Percentiles rank a stretch among this genome's conserved stretches.
Evolutionary conservation across 768 basidiomycete genomes (phyloP).

Genomic region (Xerocomellus intermedius): DNA sequence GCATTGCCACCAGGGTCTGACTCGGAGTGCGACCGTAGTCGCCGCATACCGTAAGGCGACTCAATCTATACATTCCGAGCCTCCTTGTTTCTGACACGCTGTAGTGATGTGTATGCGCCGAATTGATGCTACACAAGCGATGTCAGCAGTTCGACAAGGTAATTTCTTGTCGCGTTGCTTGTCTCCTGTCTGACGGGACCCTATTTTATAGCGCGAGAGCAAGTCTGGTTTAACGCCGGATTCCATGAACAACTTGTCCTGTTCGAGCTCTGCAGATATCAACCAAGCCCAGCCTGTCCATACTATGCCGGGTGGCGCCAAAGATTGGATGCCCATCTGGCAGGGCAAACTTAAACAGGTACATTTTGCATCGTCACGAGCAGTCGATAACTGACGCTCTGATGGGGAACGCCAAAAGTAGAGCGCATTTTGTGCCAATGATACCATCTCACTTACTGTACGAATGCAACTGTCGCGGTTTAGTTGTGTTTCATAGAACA

Average conservation of each 20-base stretch:
- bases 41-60: slow-evolving; percentile 67
- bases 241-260: slow-evolving; percentile 78
- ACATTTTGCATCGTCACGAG: not conserved
- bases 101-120: slow-evolving; percentile 68
- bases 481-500: slow-evolving; percentile 18
- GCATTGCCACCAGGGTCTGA: slow-evolving; percentile 65
- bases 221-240: slow-evolving; percentile 77
- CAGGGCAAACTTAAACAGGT: slow-evolving; percentile 23
- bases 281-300: slow-evolving; percentile 56
- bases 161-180: slow-evolving; percentile 12
- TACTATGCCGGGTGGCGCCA: slow-evolving; percentile 68
- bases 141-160: slow-evolving; percentile 63
- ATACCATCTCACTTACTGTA: slow-evolving; percentile 20
- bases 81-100: slow-evolving; percentile 12
- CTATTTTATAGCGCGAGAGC: slow-evolving; percentile 55
- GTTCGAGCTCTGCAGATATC: slow-evolving; percentile 71
- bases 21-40: slow-evolving; percentile 66
- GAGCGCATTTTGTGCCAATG: slow-evolving; percentile 2
- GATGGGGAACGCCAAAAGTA: slow-evolving; percentile 11
- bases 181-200: slow-evolving; percentile 1
- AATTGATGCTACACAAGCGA: slow-evolving; percentile 54
- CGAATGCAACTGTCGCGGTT: slow-evolving; percentile 4
- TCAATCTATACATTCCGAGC: not conserved
- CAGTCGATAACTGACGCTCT: slow-evolving; percentile 8
- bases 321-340: slow-evolving; percentile 49